These are phyloP conservation scores for Trametes gibbosa DNA, from an alignment of 768 basidiomycete species.

Conservation along the genomic window DNA sequence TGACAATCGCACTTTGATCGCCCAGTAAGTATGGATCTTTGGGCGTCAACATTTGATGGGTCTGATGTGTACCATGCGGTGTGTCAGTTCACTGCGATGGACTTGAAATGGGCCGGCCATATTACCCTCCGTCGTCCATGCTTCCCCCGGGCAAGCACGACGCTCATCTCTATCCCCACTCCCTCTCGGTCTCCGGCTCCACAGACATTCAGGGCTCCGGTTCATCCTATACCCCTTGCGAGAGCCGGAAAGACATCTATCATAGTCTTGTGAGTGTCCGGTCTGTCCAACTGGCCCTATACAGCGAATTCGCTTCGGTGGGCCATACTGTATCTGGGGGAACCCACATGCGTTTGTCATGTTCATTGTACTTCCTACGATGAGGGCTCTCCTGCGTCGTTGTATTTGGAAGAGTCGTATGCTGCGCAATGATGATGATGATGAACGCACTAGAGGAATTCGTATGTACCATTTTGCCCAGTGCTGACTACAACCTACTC, in stretches of 20 bases:
- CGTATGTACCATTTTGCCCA: no score
- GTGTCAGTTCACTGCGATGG: not conserved
- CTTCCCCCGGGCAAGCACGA: not conserved
- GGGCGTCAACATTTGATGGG: slow-evolving; percentile 5
- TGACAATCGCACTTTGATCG: not conserved
- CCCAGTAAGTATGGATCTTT: not conserved
- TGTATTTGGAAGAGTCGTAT: no score
- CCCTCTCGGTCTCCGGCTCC: not conserved
- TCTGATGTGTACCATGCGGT: slow-evolving; percentile 11
- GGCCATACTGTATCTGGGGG: no score
- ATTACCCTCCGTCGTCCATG: slow-evolving; percentile 4
- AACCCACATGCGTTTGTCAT: no score
- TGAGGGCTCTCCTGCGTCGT: no score
- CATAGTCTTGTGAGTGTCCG: not conserved
- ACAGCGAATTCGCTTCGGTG: no score
- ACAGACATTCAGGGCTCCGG: not conserved
- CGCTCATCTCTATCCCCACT: not conserved
- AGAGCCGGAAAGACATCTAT: not conserved
- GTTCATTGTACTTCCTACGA: no score
- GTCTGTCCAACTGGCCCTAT: no score
- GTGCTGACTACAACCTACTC: no score
- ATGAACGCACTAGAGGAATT: no score
- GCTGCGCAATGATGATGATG: no score
- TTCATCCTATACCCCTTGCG: not conserved
- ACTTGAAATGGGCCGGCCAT: slow-evolving; percentile 1